Evolutionary conservation across 495 filamentous ascomycete species (phyloP).

Genomic region (Neurospora sp.): DNA sequence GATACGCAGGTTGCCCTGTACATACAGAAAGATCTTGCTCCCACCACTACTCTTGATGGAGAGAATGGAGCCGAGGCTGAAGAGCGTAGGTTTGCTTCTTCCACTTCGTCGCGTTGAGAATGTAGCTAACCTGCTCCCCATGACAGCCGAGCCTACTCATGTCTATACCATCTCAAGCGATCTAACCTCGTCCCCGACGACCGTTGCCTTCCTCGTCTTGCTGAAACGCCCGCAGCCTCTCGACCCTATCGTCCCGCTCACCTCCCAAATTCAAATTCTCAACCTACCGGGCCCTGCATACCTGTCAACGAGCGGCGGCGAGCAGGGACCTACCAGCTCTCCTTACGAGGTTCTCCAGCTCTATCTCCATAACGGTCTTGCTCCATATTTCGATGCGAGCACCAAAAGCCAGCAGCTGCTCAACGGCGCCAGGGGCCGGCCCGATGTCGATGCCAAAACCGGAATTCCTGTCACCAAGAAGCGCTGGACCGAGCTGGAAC

Average conservation of each 20-base stretch:
- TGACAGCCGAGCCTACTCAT: slow-evolving; percentile 38
- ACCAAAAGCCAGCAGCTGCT: slow-evolving; percentile 69
- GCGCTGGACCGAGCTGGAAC: slow-evolving; percentile 84
- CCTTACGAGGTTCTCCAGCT: slow-evolving; percentile 86
- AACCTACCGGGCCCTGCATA: slow-evolving; percentile 74
- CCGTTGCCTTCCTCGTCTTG: slow-evolving; percentile 74
- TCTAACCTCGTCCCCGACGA: slow-evolving; percentile 65
- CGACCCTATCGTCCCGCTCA: slow-evolving; percentile 66
- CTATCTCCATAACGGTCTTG: slow-evolving; percentile 75
- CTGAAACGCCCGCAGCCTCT: slow-evolving; percentile 83
- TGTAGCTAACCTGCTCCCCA: neutral
- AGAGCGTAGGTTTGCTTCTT: slow-evolving; percentile 9
- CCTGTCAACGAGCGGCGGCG: slow-evolving; percentile 49
- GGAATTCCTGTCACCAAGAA: slow-evolving; percentile 95
- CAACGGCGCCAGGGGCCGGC: slow-evolving; percentile 53
- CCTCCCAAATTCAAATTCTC: slow-evolving; percentile 79
- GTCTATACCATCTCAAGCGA: slow-evolving; percentile 72
- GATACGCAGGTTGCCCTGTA: slow-evolving; percentile 83
- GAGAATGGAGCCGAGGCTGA: slow-evolving; percentile 24
- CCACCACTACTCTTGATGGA: slow-evolving; percentile 21
- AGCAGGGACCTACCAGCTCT: slow-evolving; percentile 61
- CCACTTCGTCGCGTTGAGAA: neutral
- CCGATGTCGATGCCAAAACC: slow-evolving; percentile 80
- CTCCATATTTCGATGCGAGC: slow-evolving; percentile 91
- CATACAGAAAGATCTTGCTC: slow-evolving; percentile 70